These are phyloP conservation scores for Ascochyta lentis DNA, from an alignment of 2,329 filamentous ascomycete genomes.

Conservation along the genomic window DNA sequence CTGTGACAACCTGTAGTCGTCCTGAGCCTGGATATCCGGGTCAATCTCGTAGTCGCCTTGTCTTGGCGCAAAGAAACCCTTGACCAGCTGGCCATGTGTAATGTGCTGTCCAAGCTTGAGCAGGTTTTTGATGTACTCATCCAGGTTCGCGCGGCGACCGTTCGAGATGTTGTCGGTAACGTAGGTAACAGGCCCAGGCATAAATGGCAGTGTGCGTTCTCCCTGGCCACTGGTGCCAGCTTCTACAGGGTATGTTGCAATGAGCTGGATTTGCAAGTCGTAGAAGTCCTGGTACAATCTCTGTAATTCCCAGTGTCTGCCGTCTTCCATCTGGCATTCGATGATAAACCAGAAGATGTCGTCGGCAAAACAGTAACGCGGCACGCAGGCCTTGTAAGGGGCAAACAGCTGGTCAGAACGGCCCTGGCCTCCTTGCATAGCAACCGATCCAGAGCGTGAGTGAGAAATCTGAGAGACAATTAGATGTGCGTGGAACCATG, in stretches of 20 bases:
- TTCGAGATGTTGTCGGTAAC: slow-evolving; percentile 98
- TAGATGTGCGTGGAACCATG: slow-evolving; percentile 2
- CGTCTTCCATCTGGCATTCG: slow-evolving; percentile 88
- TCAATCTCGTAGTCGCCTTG: slow-evolving; percentile 95
- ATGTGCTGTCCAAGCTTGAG: slow-evolving; percentile 85
- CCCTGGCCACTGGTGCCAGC: slow-evolving; percentile 80
- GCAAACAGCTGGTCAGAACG: slow-evolving; percentile 64
- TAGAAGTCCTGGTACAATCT: slow-evolving; percentile 99
- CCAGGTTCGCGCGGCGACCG: slow-evolving; percentile 87
- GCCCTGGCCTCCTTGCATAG: slow-evolving; percentile 49
- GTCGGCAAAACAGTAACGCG: slow-evolving; percentile 92
- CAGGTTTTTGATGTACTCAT: slow-evolving; percentile 94
- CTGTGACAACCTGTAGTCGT: slow-evolving; percentile 77
- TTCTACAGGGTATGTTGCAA: slow-evolving; percentile 90
- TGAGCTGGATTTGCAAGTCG: slow-evolving; percentile 94
- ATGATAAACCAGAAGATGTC: slow-evolving; percentile 99
- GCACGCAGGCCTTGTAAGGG: slow-evolving; percentile 83
- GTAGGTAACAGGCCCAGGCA: slow-evolving; percentile 97
- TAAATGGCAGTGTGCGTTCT: slow-evolving; percentile 87
- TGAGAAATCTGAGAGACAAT: slow-evolving; percentile 34
- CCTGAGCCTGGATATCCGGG: slow-evolving; percentile 64
- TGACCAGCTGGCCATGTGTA: slow-evolving; percentile 80
- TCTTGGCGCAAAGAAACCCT: slow-evolving; percentile 87
- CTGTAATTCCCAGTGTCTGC: slow-evolving; percentile 88
- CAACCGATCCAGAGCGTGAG: slow-evolving; percentile 46